A percentile compares a stretch with the other conserved stretches of the same genome.
These are phyloP conservation scores for Xenosphaeropsis pyriputrescens DNA, from an alignment of 2,329 filamentous ascomycete genomes.

Conservation along the genomic window DNA sequence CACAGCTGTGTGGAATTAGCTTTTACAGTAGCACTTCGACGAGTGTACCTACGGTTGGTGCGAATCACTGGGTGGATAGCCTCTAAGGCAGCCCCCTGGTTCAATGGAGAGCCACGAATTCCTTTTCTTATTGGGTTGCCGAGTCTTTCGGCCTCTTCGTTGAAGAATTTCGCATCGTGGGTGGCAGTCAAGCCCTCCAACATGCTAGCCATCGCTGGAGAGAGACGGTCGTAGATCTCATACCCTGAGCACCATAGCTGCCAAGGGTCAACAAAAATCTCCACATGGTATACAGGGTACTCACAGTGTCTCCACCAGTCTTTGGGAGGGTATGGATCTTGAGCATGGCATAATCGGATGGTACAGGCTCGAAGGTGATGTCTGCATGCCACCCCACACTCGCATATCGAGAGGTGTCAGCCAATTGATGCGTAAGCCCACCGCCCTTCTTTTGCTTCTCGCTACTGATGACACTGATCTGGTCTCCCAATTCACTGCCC, in stretches of 20 bases:
- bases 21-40: constrained; percentile 25
- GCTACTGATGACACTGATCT: constrained; percentile 40
- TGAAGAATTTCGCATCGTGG: constrained; percentile 32
- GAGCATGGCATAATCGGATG: constrained; percentile 37
- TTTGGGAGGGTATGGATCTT: constrained; percentile 31
- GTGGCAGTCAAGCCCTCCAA: constrained; percentile 33
- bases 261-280: too few relatives aligned
- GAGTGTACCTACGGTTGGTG: constrained; percentile 33
- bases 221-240: constrained; percentile 40
- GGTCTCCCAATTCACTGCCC: constrained; percentile 34
- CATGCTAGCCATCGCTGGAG: constrained; percentile 28
- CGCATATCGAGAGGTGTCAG: constrained; percentile 32
- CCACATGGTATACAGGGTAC: too few relatives aligned
- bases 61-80: constrained; percentile 32
- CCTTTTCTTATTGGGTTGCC: constrained; percentile 22
- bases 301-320: constrained; percentile 29
- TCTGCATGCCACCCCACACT: constrained; percentile 35
- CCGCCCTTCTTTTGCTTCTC: constrained; percentile 40
- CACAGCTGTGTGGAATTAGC: constrained; percentile 16
- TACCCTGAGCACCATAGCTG: constrained; percentile 32
- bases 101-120: constrained; percentile 38
- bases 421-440: constrained; percentile 33
- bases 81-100: constrained; percentile 33
- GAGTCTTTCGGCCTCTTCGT: constrained; percentile 30
- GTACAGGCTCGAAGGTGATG: constrained; percentile 36